Evolutionary conservation across 2,329 filamentous ascomycete genomes (phyloP), one percentile per base, ranked within the genome.

Genomic region (Aschersonia sp.): DNA sequence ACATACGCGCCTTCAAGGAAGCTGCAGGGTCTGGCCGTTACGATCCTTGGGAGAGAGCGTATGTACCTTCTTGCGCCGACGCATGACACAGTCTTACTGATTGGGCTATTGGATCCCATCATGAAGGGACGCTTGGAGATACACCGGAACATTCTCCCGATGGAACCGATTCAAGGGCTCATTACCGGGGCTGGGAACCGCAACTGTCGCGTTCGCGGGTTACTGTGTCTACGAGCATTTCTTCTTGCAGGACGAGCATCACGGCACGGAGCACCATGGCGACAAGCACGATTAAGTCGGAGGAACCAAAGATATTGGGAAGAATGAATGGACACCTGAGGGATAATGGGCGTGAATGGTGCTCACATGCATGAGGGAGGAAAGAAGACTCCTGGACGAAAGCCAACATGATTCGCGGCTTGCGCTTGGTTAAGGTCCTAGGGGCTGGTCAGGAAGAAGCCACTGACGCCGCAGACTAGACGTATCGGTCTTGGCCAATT

Each of bases 151-250:
- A 47, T 97, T 96, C 73, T 83, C 82, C 55, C 79, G 90, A 58
- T 85, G 74, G 70, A 94, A 95, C 71, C 84, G 92, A 58, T 92
- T 96, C 73, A 88, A 83, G 71, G 73, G 77, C 59, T 73, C 80
- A 54, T 87, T 98, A 63, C 92, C 92, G 39, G 92, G 92, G 52
- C 75, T 98, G 58, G 92, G 92, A 54, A 94, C 90, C 57, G 92
- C 88, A 33, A 85, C 85, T 5, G 89, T 92, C 51, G 89, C 90
- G 43, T 98, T 98, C 65, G 80, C 83, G 45, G 82, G 73, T 53
- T 98, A 98, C 71, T 87, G 89, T 65, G 79, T 78, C 51, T 94
- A 87, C 67, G 92, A 98, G 71, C 79, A 92, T 65, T 69, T 94
- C 48, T 94, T 96, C 66, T 63, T 94, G 57, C 76, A 83, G 60